phyloP scores from a whole-genome alignment of 2,329 filamentous ascomycete genomes.

The Tolypocladium tundrense region DNA sequence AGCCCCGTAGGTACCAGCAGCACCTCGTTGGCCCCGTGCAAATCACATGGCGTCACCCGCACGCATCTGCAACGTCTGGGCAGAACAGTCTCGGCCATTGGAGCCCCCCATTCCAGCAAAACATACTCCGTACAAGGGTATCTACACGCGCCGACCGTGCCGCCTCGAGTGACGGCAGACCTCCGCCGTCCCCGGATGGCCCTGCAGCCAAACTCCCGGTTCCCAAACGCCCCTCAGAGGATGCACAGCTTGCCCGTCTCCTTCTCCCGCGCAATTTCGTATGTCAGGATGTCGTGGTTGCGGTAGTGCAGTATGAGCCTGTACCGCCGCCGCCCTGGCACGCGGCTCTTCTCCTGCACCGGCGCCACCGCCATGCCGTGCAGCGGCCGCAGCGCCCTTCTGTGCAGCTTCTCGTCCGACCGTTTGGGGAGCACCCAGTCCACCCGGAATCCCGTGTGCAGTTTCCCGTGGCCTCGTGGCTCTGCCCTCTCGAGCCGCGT shows the following conservation, averaged over 20 bases:
- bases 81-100: neutral
- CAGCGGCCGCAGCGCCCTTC: conserved; percentile 40
- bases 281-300: conserved; percentile 59
- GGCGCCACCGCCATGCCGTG: conserved; percentile 60
- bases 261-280: conserved; percentile 47
- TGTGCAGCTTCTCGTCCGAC: conserved; percentile 31
- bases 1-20: neutral
- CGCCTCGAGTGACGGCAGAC: neutral
- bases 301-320: conserved; percentile 62
- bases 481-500: conserved; percentile 19
- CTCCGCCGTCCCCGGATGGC: neutral
- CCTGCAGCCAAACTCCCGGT: neutral
- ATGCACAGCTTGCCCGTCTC: conserved; percentile 24
- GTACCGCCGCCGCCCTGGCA: conserved; percentile 39
- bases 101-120: neutral
- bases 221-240: conserved; percentile 14
- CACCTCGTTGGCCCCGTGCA: no score
- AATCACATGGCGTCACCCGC: neutral
- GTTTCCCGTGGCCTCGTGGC: conserved; percentile 8
- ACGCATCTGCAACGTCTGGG: neutral
- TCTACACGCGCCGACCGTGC: neutral
- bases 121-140: neutral
- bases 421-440: conserved; percentile 40
- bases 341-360: conserved; percentile 33
- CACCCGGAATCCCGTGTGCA: conserved; percentile 37